A percentile compares a stretch with the other conserved stretches of the same genome.
Evolutionary conservation across 176 grass and related monocot species (phyloP).

Genomic region (Aegilops longissima): DNA sequence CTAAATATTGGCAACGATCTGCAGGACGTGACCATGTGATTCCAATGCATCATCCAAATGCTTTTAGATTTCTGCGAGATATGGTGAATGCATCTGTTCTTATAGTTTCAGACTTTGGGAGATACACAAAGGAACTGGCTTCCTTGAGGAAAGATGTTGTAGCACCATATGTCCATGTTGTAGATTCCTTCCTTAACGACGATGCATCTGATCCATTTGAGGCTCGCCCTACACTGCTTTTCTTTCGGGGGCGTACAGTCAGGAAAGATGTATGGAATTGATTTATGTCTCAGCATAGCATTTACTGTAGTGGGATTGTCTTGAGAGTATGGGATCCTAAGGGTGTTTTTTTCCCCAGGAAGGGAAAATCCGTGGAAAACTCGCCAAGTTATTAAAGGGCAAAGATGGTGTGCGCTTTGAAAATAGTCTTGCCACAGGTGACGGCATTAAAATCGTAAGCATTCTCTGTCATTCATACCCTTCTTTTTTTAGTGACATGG

Average conservation of each 20-base stretch:
- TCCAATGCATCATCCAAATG: constrained; percentile 97
- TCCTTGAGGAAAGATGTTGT: constrained; percentile 97
- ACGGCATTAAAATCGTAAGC: constrained; percentile 85
- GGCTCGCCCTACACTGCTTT: constrained; percentile 77
- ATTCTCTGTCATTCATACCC: not conserved
- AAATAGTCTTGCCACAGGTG: constrained; percentile 78
- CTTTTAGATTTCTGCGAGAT: constrained; percentile 84
- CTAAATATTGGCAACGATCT: constrained; percentile 81
- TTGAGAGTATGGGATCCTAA: constrained; percentile 4
- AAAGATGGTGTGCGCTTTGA: constrained; percentile 85
- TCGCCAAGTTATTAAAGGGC: constrained; percentile 77
- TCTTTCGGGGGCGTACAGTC: constrained; percentile 87
- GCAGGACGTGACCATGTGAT: constrained; percentile 78
- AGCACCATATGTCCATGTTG: constrained; percentile 91
- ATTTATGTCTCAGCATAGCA: not conserved
- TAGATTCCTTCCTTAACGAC: constrained; percentile 70
- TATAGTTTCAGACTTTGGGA: constrained; percentile 88
- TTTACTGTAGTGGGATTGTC: not conserved
- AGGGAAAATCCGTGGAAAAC: constrained; percentile 77
- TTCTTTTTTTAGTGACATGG: not conserved
- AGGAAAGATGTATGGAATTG: constrained; percentile 89
- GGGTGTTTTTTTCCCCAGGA: constrained; percentile 47
- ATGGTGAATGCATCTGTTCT: constrained; percentile 93
- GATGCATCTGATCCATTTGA: constrained; percentile 69
- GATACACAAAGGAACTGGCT: constrained; percentile 69